Conservation (phyloP, 1,139 yeast species). For the Scheffersomyces stambukii region DNA sequence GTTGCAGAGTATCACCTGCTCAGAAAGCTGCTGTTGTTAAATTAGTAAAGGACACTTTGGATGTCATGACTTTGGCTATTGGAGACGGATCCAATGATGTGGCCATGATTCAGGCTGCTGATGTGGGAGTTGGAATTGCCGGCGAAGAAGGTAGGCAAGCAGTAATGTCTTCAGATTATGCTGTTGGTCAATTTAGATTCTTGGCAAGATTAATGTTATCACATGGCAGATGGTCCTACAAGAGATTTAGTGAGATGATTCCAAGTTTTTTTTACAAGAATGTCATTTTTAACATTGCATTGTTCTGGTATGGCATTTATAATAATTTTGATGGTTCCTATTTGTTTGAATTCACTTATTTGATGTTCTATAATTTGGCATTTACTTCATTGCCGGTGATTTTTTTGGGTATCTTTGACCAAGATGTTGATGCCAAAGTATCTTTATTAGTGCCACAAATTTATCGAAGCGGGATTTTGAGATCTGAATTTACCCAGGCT, state of each 20-base stretch:
- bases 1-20: slow-evolving; percentile 96
- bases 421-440: slow-evolving; percentile 81
- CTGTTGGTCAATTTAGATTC: slow-evolving; percentile 90
- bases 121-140: slow-evolving; percentile 96
- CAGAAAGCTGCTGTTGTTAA: slow-evolving; percentile 96
- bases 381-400: slow-evolving; percentile 94
- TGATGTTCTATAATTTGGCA: slow-evolving; percentile 91
- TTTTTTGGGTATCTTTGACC: slow-evolving; percentile 86
- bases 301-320: slow-evolving; percentile 91
- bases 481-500: slow-evolving; percentile 73
- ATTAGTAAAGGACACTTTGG: slow-evolving; percentile 77
- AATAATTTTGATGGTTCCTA: slow-evolving; percentile 88
- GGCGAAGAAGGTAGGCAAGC: slow-evolving; percentile 99
- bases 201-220: slow-evolving; percentile 73
- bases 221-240: slow-evolving; percentile 97
- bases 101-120: slow-evolving; percentile 98
- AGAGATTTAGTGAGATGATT: slow-evolving; percentile 87
- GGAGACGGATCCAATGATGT: slow-evolving; percentile 99
- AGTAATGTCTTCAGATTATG: slow-evolving; percentile 96
- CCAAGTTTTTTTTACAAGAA: slow-evolving; percentile 93
- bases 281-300: slow-evolving; percentile 78
- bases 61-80: slow-evolving; percentile 79
- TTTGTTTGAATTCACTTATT: slow-evolving; percentile 84
- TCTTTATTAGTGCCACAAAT: slow-evolving; percentile 87
- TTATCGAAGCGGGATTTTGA: slow-evolving; percentile 77